Percentiles rank a stretch among this genome's conserved stretches.
Conservation (phyloP, 345 rosid species). For the Gossypium anomalum region DNA sequence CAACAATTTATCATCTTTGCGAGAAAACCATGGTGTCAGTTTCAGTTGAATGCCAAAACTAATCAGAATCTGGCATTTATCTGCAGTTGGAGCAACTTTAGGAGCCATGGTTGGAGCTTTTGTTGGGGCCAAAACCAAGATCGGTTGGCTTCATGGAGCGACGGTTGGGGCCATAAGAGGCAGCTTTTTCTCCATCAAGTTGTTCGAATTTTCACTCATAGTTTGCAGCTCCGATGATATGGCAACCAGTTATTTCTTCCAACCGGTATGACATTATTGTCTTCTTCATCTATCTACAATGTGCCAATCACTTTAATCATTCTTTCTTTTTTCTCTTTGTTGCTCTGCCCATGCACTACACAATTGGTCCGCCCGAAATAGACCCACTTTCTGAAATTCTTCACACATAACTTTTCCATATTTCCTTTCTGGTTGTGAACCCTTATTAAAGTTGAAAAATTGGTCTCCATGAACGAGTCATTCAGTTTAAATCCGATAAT, state of each 20-base stretch:
- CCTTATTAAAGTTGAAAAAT: neutral
- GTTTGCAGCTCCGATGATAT: constrained; percentile 19
- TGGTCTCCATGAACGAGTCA: neutral
- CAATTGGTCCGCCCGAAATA: neutral
- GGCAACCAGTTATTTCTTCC: constrained; percentile 8
- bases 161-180: constrained; percentile 31
- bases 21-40: neutral
- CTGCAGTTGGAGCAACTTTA: constrained; percentile 27
- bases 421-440: neutral
- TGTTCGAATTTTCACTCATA: constrained; percentile 11
- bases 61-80: neutral
- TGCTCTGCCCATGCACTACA: neutral
- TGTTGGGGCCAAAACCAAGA: constrained; percentile 24
- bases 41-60: neutral
- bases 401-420: neutral
- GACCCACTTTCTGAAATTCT: neutral
- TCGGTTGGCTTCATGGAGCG: constrained; percentile 25
- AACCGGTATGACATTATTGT: constrained; percentile 17
- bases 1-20: neutral
- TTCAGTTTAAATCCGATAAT: neutral
- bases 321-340: neutral
- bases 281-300: neutral
- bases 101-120: constrained; percentile 28
- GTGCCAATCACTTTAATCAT: neutral
- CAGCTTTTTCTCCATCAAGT: constrained; percentile 16